A percentile compares a stretch with the other conserved stretches of the same genome.
Conservation (phyloP, 2,329 filamentous ascomycete genomes). For the Cladobotryum mycophilum region DNA sequence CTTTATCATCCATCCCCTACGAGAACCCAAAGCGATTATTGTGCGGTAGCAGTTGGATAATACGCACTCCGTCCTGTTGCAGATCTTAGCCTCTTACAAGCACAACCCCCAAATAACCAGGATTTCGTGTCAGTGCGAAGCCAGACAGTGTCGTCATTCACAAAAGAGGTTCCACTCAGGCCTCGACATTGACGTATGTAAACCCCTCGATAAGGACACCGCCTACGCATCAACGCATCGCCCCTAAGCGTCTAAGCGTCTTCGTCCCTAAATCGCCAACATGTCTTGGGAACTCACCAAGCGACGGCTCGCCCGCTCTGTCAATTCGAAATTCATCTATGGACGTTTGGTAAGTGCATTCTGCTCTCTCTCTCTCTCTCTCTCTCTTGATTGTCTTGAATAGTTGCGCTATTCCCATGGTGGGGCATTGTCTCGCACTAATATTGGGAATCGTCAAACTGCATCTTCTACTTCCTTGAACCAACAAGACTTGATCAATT, state of each 20-base stretch:
- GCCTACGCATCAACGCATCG: neutral
- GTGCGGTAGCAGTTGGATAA: too few species aligned
- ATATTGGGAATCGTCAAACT: too few species aligned
- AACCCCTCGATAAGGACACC: neutral
- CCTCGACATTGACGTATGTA: too few species aligned
- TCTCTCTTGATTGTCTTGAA: neutral
- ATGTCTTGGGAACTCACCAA: conserved; percentile 55
- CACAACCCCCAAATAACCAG: neutral
- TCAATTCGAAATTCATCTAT: conserved; percentile 63
- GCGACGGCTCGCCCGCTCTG: conserved; percentile 56
- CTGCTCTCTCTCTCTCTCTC: neutral
- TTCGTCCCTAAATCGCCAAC: conserved; percentile 9
- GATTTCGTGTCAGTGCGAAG: neutral
- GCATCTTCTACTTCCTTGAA: too few species aligned
- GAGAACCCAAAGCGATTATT: too few species aligned
- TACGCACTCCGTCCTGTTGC: too few species aligned
- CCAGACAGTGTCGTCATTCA: neutral
- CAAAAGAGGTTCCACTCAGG: neutral
- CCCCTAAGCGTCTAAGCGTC: neutral
- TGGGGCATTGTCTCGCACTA: too few species aligned
- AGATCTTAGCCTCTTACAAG: too few species aligned
- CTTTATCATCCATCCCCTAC: too few species aligned
- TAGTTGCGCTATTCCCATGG: too few species aligned
- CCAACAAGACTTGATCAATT: too few species aligned
- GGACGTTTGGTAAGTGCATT: conserved; percentile 59